Conservation (phyloP, 108 stramenopile genomes). For the Nitzschia sp. region DNA sequence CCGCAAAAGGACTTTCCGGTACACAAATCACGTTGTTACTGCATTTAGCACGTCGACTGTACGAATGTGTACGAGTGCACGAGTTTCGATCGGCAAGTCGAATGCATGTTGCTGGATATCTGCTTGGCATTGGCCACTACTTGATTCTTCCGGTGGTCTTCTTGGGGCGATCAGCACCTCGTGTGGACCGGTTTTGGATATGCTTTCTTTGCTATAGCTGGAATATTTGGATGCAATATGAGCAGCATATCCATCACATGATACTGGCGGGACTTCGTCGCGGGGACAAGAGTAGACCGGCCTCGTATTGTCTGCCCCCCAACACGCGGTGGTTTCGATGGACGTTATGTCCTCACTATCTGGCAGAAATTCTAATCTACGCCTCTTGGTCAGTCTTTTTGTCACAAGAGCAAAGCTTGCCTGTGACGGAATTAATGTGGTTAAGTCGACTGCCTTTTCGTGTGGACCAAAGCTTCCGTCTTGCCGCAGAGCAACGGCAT, state of each 20-base stretch:
- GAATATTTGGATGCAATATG: slow-evolving; percentile 59
- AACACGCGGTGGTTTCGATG: slow-evolving; percentile 59
- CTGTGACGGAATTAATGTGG: background rate
- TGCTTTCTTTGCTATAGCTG: slow-evolving; percentile 9
- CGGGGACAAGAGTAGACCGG: background rate
- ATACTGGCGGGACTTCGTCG: slow-evolving; percentile 53
- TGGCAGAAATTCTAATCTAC: slow-evolving; percentile 77
- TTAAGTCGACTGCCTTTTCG: background rate
- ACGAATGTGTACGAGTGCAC: slow-evolving; percentile 68
- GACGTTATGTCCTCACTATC: slow-evolving; percentile 72
- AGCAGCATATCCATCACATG: slow-evolving; percentile 66
- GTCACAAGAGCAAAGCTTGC: background rate
- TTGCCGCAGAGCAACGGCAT: slow-evolving; percentile 17
- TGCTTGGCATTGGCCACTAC: slow-evolving; percentile 67
- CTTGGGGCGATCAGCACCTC: background rate
- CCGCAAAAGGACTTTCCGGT: background rate
- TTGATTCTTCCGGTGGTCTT: slow-evolving; percentile 67
- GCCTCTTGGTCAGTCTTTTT: slow-evolving; percentile 47
- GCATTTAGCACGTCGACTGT: slow-evolving; percentile 44
- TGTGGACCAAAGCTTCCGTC: background rate
- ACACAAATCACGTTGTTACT: slow-evolving; percentile 12
- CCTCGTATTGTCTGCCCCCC: slow-evolving; percentile 45
- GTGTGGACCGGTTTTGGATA: too few species aligned
- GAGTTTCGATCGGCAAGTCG: slow-evolving; percentile 38
- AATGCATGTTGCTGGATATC: slow-evolving; percentile 79